phyloP scores from a whole-genome alignment of 2,329 filamentous ascomycete species.

The Colletotrichum coccodes region DNA sequence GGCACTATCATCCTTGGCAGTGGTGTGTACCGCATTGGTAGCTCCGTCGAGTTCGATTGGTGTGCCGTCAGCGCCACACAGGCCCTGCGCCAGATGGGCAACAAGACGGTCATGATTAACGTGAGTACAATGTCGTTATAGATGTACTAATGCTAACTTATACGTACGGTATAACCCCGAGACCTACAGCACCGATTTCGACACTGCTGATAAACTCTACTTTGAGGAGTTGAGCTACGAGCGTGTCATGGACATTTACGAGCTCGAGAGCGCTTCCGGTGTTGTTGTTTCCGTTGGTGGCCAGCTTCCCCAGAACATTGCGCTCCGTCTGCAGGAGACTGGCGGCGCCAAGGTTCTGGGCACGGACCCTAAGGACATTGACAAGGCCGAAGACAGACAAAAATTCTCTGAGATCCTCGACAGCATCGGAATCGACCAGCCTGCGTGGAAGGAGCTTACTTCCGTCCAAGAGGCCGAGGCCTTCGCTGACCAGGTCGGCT shows the following conservation, averaged over 20 bases:
- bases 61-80: constrained; percentile 92
- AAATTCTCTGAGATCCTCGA: constrained; percentile 99
- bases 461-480: constrained; percentile 87
- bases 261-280: constrained; percentile 84
- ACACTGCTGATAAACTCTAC: constrained; percentile 90
- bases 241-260: constrained; percentile 98
- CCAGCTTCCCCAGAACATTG: constrained; percentile 97
- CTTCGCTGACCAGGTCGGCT: constrained; percentile 87
- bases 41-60: constrained; percentile 99
- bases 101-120: constrained; percentile 99
- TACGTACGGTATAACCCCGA: constrained; percentile 88
- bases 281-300: constrained; percentile 97
- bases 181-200: constrained; percentile 85
- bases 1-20: constrained; percentile 90
- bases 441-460: constrained; percentile 96
- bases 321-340: constrained; percentile 89
- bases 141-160: too few species aligned
- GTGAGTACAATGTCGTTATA: too few species aligned
- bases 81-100: constrained; percentile 84
- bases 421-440: constrained; percentile 96
- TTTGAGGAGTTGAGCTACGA: constrained; percentile 98
- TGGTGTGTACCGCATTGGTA: constrained; percentile 97
- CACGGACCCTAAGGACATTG: constrained; percentile 92
- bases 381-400: constrained; percentile 97
- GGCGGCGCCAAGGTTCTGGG: constrained; percentile 92